These are phyloP conservation scores for Termitomyces heimii DNA, from an alignment of 768 basidiomycete genomes.

Conservation along the genomic window DNA sequence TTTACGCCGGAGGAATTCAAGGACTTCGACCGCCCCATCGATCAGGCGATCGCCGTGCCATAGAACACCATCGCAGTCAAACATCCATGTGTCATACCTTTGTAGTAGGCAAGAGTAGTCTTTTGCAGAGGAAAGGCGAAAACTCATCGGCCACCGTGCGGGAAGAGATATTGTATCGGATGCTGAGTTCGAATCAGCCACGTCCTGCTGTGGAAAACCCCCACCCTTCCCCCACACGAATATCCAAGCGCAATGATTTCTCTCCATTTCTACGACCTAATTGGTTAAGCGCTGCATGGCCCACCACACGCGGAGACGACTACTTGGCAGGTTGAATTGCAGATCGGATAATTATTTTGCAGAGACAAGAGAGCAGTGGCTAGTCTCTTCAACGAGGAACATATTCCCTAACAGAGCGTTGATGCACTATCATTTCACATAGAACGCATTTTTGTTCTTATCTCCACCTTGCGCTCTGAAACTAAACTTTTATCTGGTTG, in stretches of 20 bases:
- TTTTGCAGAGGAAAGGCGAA: constrained; percentile 31
- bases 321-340: background rate
- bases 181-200: background rate
- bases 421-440: background rate
- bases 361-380: background rate
- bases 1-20: constrained; percentile 62
- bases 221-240: background rate
- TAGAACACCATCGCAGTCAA: constrained; percentile 94
- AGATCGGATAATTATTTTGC: background rate
- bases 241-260: background rate
- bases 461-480: background rate
- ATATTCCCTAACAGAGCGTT: background rate
- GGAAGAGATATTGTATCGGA: background rate
- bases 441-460: background rate
- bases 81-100: constrained; percentile 89
- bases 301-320: background rate
- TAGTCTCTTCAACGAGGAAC: background rate
- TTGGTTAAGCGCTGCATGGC: background rate
- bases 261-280: background rate
- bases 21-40: constrained; percentile 72
- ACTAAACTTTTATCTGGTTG: background rate
- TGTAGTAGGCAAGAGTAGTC: constrained; percentile 47
- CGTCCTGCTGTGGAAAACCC: background rate
- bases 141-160: constrained; percentile 18
- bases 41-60: constrained; percentile 83